Percentiles rank a stretch among this genome's conserved stretches.
phyloP scores from a whole-genome alignment of 2,329 filamentous ascomycete species.

The Bipolaris gigantea region DNA sequence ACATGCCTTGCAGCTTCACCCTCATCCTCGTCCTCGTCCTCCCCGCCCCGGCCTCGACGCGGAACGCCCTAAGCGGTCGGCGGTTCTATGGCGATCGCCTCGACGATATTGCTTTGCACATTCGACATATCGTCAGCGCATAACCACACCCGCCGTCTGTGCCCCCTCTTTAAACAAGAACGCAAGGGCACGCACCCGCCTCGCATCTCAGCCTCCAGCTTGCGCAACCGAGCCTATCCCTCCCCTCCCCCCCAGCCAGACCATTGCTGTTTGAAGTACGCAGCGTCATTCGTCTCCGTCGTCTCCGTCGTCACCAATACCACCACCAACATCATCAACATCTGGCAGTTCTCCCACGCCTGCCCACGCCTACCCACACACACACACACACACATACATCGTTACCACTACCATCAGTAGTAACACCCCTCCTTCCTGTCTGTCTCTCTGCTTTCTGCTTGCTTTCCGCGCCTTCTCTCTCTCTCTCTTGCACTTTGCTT shows the following conservation, averaged over 20 bases:
- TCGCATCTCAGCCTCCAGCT: conserved; percentile 28
- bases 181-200: conserved; percentile 41
- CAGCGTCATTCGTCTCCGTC: conserved; percentile 23
- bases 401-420: conserved; percentile 31
- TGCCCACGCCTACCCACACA: too few relatives aligned
- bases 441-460: conserved; percentile 38
- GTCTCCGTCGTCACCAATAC: not conserved
- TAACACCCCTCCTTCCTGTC: conserved; percentile 27
- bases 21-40: conserved; percentile 10
- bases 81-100: conserved; percentile 34
- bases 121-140: conserved; percentile 32
- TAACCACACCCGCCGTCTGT: conserved; percentile 23
- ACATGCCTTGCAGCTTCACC: conserved; percentile 38
- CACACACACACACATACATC: conserved; percentile 13
- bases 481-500: conserved; percentile 38
- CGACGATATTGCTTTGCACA: conserved; percentile 27
- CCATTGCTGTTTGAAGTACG: conserved; percentile 37
- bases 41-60: conserved; percentile 14
- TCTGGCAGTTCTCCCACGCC: conserved; percentile 28
- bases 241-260: conserved; percentile 22
- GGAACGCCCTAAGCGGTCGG: conserved; percentile 25
- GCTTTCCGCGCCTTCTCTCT: conserved; percentile 16
- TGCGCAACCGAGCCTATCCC: conserved; percentile 23
- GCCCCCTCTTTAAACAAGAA: conserved; percentile 35
- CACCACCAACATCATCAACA: not conserved